Percentiles rank a stretch among this genome's conserved stretches.
phyloP scores from a whole-genome alignment of 208 protist species.

The Trypanosoma avium region DNA sequence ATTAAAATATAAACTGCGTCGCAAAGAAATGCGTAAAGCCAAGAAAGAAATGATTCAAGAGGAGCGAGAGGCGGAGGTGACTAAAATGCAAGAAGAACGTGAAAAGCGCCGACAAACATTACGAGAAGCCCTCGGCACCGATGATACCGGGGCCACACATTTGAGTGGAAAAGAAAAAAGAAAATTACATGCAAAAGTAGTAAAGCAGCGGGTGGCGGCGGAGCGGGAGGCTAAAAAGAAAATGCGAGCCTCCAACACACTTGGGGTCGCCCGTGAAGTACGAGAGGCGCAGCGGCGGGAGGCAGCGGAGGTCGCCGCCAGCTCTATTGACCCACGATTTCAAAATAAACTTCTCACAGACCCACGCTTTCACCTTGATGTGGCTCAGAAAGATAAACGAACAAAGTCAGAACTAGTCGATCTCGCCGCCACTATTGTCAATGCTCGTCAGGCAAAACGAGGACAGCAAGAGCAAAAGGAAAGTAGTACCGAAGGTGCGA shows the following conservation, averaged over 20 bases:
- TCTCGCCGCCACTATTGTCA: conserved; percentile 72
- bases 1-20: conserved; percentile 84
- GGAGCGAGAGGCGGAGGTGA: conserved; percentile 62
- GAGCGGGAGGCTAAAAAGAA: conserved; percentile 72
- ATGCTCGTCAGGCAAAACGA: conserved; percentile 45
- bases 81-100: conserved; percentile 33
- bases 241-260: conserved; percentile 55
- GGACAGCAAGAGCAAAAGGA: conserved; percentile 29
- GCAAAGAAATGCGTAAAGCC: conserved; percentile 84
- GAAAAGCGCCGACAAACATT: conserved; percentile 56
- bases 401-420: conserved; percentile 59
- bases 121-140: conserved; percentile 51
- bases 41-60: conserved; percentile 78
- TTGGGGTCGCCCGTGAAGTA: conserved; percentile 58
- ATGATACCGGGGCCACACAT: conserved; percentile 44
- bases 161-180: conserved; percentile 71
- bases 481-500: conserved; percentile 32
- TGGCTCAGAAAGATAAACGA: conserved; percentile 66
- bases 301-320: conserved; percentile 40
- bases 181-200: conserved; percentile 64
- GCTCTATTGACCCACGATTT: conserved; percentile 82
- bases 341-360: conserved; percentile 79
- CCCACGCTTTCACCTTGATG: conserved; percentile 85
- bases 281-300: conserved; percentile 37
- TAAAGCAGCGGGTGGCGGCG: conserved; percentile 63